Evolutionary conservation across 306 rosid genomes (phyloP).

Genomic region (Sechiopsis laciniata): DNA sequence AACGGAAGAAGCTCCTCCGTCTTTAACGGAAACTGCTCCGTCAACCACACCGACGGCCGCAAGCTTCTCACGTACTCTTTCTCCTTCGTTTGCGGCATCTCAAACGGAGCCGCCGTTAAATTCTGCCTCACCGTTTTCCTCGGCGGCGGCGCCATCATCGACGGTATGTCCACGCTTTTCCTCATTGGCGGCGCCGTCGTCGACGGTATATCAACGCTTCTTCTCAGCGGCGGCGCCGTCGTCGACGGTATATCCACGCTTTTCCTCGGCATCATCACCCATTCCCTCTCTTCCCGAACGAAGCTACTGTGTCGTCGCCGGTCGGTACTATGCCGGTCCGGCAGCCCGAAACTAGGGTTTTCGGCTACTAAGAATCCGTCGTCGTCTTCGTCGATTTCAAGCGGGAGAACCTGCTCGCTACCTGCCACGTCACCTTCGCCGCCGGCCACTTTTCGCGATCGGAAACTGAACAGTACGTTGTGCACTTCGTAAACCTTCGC

Average conservation of each 20-base stretch:
- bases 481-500: constrained; percentile 78
- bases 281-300: constrained; percentile 71
- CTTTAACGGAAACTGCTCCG: constrained; percentile 89
- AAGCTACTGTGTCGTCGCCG: constrained; percentile 83
- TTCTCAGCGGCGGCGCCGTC: constrained; percentile 30
- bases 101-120: constrained; percentile 26
- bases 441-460: constrained; percentile 58
- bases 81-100: constrained; percentile 54
- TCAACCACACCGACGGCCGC: constrained; percentile 85
- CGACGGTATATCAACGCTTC: too few relatives aligned
- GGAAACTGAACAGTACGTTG: constrained; percentile 79
- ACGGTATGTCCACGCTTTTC: constrained; percentile 67
- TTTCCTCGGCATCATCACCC: constrained; percentile 61
- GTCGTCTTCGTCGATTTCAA: constrained; percentile 90
- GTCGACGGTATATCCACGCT: constrained; percentile 62
- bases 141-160: constrained; percentile 35
- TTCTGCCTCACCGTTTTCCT: constrained; percentile 19
- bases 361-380: constrained; percentile 87
- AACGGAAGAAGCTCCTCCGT: constrained; percentile 88
- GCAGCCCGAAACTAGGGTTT: constrained; percentile 58
- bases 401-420: constrained; percentile 64
- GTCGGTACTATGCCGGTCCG: constrained; percentile 26
- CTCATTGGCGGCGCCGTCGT: constrained; percentile 26
- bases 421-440: constrained; percentile 61
- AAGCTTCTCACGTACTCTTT: constrained; percentile 75